phyloP scores from a whole-genome alignment of 139 green algal genomes.

The Zygnema cylindricum region DNA sequence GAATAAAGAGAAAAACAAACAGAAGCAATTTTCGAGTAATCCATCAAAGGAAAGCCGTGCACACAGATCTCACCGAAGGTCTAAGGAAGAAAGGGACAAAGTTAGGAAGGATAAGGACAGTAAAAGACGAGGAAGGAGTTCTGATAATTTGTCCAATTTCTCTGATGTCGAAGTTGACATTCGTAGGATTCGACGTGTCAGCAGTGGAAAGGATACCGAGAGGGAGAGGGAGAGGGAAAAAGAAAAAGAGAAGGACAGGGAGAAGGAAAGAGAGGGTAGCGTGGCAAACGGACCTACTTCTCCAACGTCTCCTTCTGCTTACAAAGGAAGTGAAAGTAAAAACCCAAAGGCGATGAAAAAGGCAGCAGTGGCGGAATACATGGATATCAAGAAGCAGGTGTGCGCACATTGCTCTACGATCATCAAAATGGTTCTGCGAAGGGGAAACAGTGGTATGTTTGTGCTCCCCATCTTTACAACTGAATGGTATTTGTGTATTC shows the following conservation, averaged over 20 bases:
- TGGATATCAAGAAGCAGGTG: slow-evolving; percentile 20
- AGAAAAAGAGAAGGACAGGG: slow-evolving; percentile 10
- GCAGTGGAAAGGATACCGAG: neutral
- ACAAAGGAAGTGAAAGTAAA: neutral
- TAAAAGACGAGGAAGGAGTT: neutral
- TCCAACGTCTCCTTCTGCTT: neutral
- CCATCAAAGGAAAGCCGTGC: neutral
- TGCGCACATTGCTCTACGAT: neutral
- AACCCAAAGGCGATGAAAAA: slow-evolving; percentile 24
- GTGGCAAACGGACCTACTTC: neutral
- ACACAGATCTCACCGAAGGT: neutral
- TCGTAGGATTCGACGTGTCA: neutral
- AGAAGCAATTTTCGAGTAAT: neutral
- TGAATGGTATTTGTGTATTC: too few species aligned
- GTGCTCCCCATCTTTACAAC: neutral
- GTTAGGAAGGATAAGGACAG: neutral
- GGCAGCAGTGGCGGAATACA: slow-evolving; percentile 17
- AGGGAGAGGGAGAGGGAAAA: slow-evolving; percentile 1
- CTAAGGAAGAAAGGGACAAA: neutral
- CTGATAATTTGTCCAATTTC: neutral
- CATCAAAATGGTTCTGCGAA: slow-evolving; percentile 18
- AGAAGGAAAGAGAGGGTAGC: neutral
- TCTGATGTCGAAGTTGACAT: neutral
- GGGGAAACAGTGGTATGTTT: slow-evolving; percentile 11
- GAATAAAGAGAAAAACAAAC: neutral